phyloP scores from a whole-genome alignment of 768 basidiomycete species.

The Baorangia bicolor region DNA sequence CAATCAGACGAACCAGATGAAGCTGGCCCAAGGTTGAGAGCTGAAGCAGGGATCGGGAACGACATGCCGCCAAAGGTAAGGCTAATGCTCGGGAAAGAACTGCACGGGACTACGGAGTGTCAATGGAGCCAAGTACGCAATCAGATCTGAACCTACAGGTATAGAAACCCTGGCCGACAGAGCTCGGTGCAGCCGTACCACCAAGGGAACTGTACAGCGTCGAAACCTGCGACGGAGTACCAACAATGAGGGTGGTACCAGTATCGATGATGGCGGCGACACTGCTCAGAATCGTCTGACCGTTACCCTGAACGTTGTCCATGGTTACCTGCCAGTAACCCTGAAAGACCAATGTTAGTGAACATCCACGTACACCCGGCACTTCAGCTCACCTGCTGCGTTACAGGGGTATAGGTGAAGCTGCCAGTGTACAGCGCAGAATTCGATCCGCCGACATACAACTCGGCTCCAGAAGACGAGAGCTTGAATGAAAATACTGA shows the following conservation, averaged over 20 bases:
- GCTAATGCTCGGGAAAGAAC: slow-evolving; percentile 26
- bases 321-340: slow-evolving; percentile 15
- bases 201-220: background rate
- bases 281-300: background rate
- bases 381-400: slow-evolving; percentile 15
- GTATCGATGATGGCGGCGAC: slow-evolving; percentile 15
- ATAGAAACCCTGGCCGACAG: slow-evolving; percentile 29
- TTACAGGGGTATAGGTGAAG: slow-evolving; percentile 34
- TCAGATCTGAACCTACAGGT: slow-evolving; percentile 22
- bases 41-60: slow-evolving; percentile 31
- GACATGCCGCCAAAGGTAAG: slow-evolving; percentile 38
- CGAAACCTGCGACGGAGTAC: background rate
- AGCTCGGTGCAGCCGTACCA: slow-evolving; percentile 9
- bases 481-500: slow-evolving; percentile 30
- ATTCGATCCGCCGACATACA: slow-evolving; percentile 44
- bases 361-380: background rate
- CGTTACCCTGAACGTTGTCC: slow-evolving; percentile 4
- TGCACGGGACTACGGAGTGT: slow-evolving; percentile 26
- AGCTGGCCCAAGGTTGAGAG: slow-evolving; percentile 39
- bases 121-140: background rate
- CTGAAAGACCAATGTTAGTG: slow-evolving; percentile 5
- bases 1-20: slow-evolving; percentile 25
- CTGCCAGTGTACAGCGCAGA: slow-evolving; percentile 36
- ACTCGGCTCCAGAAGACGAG: slow-evolving; percentile 27
- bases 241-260: slow-evolving; percentile 19